Conservation (phyloP, 2,329 filamentous ascomycete species). For the Claviceps maximensis region DNA sequence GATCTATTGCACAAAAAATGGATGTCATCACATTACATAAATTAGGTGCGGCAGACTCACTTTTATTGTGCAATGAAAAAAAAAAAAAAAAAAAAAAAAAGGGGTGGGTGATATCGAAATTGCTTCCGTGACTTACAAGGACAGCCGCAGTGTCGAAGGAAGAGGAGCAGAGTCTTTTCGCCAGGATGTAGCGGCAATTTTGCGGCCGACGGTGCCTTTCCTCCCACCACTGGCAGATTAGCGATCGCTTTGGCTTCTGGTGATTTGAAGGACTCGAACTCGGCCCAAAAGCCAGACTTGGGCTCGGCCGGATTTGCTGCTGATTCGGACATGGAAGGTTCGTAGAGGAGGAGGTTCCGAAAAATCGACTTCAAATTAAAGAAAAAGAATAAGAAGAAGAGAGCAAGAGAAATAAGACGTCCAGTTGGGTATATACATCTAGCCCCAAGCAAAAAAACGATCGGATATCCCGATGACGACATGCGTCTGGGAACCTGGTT, state of each 20-base stretch:
- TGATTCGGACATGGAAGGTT: constrained; percentile 2
- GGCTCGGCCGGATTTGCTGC: neutral
- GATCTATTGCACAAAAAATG: too few relatives aligned
- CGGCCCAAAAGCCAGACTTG: constrained; percentile 19
- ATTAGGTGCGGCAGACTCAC: too few relatives aligned
- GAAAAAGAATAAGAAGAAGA: too few relatives aligned
- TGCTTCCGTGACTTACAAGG: constrained; percentile 40
- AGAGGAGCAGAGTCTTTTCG: constrained; percentile 49
- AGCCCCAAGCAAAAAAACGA: neutral
- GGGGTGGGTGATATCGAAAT: neutral
- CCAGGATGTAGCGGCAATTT: constrained; percentile 38
- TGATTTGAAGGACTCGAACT: constrained; percentile 28
- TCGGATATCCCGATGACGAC: neutral
- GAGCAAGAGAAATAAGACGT: too few relatives aligned
- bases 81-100: neutral
- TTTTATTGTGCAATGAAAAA: too few relatives aligned
- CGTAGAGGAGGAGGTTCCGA: neutral
- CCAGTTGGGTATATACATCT: too few relatives aligned
- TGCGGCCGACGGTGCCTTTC: constrained; percentile 39
- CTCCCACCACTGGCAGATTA: constrained; percentile 36
- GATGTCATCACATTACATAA: too few relatives aligned
- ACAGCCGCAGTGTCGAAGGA: constrained; percentile 62
- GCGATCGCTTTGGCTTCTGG: constrained; percentile 29
- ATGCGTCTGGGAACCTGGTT: neutral
- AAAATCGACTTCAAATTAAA: too few relatives aligned